A percentile compares a stretch with the other conserved stretches of the same genome.
phyloP scores from a whole-genome alignment of 306 rosid species.

The Sophora flavescens region DNA sequence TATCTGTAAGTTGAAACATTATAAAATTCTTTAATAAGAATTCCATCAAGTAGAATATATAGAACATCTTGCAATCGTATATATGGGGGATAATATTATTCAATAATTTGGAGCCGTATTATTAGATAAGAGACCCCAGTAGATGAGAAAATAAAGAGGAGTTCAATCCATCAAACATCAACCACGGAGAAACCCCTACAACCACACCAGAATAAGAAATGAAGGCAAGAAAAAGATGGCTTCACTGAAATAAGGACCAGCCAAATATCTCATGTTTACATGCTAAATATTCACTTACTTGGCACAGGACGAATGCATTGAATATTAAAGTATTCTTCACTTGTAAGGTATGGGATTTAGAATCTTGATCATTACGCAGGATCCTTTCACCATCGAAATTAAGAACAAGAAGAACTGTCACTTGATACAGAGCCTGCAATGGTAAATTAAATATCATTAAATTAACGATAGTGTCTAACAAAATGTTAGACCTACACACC shows the following conservation, averaged over 20 bases:
- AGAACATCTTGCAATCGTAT: slow-evolving; percentile 4
- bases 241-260: slow-evolving; percentile 15
- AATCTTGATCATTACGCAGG: slow-evolving; percentile 49
- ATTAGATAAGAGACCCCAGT: background rate
- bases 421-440: slow-evolving; percentile 84
- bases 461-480: background rate
- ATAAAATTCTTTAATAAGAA: slow-evolving; percentile 14
- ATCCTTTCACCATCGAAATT: slow-evolving; percentile 70
- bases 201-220: background rate
- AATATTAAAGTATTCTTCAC: slow-evolving; percentile 89
- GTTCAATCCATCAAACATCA: slow-evolving; percentile 37
- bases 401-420: slow-evolving; percentile 76
- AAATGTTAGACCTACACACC: too few relatives aligned
- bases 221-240: too few relatives aligned
- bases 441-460: slow-evolving; percentile 37
- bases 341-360: slow-evolving; percentile 40
- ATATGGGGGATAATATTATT: background rate
- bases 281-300: slow-evolving; percentile 78
- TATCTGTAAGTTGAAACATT: slow-evolving; percentile 62
- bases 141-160: background rate
- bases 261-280: slow-evolving; percentile 27
- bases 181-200: background rate
- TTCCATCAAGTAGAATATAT: background rate
- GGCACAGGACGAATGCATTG: slow-evolving; percentile 93
- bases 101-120: background rate